Evolutionary conservation across 2,329 filamentous ascomycete species (phyloP).

Genomic region (Boeremia exigua): DNA sequence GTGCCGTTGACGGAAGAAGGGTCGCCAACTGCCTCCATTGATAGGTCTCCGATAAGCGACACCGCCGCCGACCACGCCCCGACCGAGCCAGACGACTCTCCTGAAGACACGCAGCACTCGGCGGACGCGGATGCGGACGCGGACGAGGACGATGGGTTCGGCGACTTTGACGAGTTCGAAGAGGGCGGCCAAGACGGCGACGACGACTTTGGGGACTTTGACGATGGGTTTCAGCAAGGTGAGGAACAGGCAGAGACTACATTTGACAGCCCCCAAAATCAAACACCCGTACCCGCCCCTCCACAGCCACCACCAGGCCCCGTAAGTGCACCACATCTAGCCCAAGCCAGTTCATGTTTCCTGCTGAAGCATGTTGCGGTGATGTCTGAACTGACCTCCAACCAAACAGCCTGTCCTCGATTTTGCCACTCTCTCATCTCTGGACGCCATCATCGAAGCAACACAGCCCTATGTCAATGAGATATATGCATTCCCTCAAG

Average conservation of each 20-base stretch:
- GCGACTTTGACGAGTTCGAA: constrained; percentile 71
- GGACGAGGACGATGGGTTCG: constrained; percentile 70
- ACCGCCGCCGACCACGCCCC: constrained; percentile 26
- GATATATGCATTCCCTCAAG: constrained; percentile 58
- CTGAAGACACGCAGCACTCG: constrained; percentile 16
- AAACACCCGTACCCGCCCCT: constrained; percentile 49
- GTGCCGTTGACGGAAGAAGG: constrained; percentile 68
- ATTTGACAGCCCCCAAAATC: constrained; percentile 48
- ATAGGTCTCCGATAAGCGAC: constrained; percentile 58
- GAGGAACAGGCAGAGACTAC: constrained; percentile 47
- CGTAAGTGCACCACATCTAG: constrained; percentile 55
- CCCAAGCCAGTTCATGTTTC: constrained; percentile 36
- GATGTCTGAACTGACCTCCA: constrained; percentile 39
- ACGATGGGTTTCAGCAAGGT: constrained; percentile 54
- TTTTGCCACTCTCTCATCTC: constrained; percentile 65
- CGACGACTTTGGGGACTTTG: constrained; percentile 61
- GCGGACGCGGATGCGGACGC: constrained; percentile 39
- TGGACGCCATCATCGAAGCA: constrained; percentile 65
- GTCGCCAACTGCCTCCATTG: constrained; percentile 59
- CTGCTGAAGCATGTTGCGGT: constrained; percentile 33
- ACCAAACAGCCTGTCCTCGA: constrained; percentile 67
- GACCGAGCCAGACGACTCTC: constrained; percentile 2
- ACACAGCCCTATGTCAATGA: constrained; percentile 70
- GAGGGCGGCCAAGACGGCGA: constrained; percentile 55
- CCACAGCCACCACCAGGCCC: constrained; percentile 52